These are phyloP conservation scores for Cyclotella cryptica DNA, from an alignment of 108 stramenopile genomes.

Conservation along the genomic window DNA sequence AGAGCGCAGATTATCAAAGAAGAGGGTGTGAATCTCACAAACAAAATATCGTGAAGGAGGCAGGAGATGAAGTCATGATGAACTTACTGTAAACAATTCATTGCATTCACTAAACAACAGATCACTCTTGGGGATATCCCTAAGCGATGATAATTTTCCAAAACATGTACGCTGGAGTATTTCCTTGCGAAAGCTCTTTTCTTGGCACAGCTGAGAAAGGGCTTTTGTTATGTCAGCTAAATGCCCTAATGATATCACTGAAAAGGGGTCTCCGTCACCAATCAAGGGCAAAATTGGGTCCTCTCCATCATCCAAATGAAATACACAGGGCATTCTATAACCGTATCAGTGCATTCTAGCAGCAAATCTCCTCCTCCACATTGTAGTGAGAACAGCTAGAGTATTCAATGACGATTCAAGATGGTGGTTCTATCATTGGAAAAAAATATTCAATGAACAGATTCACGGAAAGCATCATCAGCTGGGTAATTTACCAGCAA, in stretches of 20 bases:
- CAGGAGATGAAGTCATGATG: background rate
- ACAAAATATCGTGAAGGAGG: background rate
- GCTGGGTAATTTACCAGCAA: slow-evolving; percentile 44
- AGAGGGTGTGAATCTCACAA: background rate
- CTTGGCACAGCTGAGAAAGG: slow-evolving; percentile 64
- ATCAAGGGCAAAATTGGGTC: slow-evolving; percentile 60
- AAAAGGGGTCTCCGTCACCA: slow-evolving; percentile 83
- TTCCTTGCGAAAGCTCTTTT: slow-evolving; percentile 56
- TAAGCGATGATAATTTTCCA: background rate
- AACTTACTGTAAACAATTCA: slow-evolving; percentile 28
- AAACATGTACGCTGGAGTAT: slow-evolving; percentile 53
- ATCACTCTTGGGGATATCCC: slow-evolving; percentile 44
- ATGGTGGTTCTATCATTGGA: too few species aligned
- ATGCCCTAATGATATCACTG: slow-evolving; percentile 71
- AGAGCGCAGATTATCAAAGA: background rate
- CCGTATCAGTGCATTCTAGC: slow-evolving; percentile 26
- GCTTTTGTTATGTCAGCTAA: slow-evolving; percentile 64
- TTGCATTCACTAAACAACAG: slow-evolving; percentile 55
- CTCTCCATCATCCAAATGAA: slow-evolving; percentile 15
- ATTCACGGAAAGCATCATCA: background rate
- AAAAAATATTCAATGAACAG: too few species aligned
- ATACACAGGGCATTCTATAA: slow-evolving; percentile 53
- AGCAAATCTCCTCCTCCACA: slow-evolving; percentile 62
- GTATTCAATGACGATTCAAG: too few species aligned
- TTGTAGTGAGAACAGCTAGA: slow-evolving; percentile 56